Conservation (phyloP, 768 basidiomycete species). For the Suillus hirtellus region DNA sequence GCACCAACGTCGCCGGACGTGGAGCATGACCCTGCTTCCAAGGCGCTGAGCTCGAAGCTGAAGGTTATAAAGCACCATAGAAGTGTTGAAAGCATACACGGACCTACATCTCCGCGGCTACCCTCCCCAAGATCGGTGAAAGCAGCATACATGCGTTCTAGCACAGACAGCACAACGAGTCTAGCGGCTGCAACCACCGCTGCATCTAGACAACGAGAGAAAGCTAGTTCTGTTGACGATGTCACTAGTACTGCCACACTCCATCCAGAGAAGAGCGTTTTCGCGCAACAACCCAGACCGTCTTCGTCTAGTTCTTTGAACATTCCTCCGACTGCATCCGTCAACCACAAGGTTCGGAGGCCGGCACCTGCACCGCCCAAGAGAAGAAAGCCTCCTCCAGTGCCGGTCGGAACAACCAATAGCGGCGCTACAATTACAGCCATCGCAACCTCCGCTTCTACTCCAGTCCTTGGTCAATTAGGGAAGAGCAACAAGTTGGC, state of each 20-base stretch:
- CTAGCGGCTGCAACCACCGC: conserved; percentile 27
- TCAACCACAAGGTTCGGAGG: conserved; percentile 35
- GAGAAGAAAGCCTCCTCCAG: conserved; percentile 71
- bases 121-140: conserved; percentile 34
- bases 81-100: conserved; percentile 62
- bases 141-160: conserved; percentile 42
- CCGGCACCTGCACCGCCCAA: conserved; percentile 70
- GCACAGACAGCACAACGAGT: conserved; percentile 37
- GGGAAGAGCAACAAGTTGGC: conserved; percentile 18
- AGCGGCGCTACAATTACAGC: conserved; percentile 60
- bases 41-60: conserved; percentile 30
- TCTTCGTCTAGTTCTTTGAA: conserved; percentile 22
- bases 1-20: conserved; percentile 16
- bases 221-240: conserved; percentile 29
- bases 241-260: conserved; percentile 15
- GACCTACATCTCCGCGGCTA: conserved; percentile 24
- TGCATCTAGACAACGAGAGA: conserved; percentile 26
- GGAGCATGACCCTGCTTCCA: conserved; percentile 23
- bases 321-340: conserved; percentile 21
- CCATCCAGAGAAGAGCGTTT: conserved; percentile 19
- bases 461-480: conserved; percentile 19
- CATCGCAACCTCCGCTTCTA: conserved; percentile 45
- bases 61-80: conserved; percentile 61
- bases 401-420: conserved; percentile 52
- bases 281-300: conserved; percentile 20